phyloP scores from a whole-genome alignment of 2,329 filamentous ascomycete genomes.

The Coleophoma crateriformis region DNA sequence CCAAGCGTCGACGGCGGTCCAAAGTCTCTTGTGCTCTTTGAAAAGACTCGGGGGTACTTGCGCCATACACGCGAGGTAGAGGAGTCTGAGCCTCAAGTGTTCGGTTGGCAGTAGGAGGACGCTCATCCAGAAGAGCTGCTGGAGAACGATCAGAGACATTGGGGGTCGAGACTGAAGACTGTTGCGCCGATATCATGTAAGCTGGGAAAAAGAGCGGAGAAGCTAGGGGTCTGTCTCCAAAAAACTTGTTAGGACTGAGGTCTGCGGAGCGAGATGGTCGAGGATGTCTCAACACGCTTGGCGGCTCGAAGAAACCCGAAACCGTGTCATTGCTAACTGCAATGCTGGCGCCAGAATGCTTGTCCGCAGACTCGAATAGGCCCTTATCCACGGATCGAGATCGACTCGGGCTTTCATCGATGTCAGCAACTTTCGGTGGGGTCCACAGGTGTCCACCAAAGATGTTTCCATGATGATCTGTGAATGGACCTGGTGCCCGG shows the following conservation, averaged over 20 bases:
- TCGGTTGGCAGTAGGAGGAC: constrained; percentile 43
- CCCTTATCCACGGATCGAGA: constrained; percentile 59
- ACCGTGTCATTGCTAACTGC: constrained; percentile 57
- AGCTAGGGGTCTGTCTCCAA: constrained; percentile 16
- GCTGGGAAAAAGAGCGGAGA: constrained; percentile 24
- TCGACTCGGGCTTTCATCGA: constrained; percentile 40
- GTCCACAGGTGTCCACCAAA: constrained; percentile 18
- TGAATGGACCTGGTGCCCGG: constrained; percentile 14
- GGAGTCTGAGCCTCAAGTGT: constrained; percentile 32
- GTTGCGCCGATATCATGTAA: constrained; percentile 17
- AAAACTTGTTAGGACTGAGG: constrained; percentile 8
- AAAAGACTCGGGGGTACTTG: constrained; percentile 35
- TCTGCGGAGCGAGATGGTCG: constrained; percentile 16
- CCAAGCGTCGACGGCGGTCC: constrained; percentile 25
- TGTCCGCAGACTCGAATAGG: constrained; percentile 54
- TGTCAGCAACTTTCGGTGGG: constrained; percentile 16
- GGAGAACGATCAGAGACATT: constrained; percentile 18
- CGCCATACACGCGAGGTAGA: constrained; percentile 29
- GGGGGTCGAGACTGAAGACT: constrained; percentile 18
- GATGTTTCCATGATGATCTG: constrained; percentile 20
- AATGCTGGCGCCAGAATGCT: constrained; percentile 59
- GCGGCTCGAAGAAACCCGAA: constrained; percentile 41
- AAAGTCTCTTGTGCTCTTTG: constrained; percentile 28
- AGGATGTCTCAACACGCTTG: constrained; percentile 7
- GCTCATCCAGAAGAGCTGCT: constrained; percentile 31